Conservation (phyloP, 2,329 filamentous ascomycete species). For the Didymella lethalis region DNA sequence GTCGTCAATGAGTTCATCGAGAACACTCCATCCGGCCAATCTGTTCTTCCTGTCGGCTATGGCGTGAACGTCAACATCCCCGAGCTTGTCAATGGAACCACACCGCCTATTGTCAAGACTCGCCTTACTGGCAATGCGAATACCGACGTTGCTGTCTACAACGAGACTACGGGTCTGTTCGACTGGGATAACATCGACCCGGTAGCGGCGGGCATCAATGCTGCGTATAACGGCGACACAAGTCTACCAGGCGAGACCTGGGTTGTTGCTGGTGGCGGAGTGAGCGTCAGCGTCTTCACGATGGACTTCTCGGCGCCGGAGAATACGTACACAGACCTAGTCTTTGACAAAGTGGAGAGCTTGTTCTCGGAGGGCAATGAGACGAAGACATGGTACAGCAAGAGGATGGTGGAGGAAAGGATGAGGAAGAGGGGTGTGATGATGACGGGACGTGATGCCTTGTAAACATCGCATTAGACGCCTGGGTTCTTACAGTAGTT, state of each 20-base stretch:
- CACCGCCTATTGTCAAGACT: conserved; percentile 57
- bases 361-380: conserved; percentile 21
- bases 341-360: conserved; percentile 28
- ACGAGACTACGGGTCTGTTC: conserved; percentile 57
- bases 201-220: conserved; percentile 60
- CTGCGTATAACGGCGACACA: conserved; percentile 62
- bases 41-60: conserved; percentile 59
- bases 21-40: conserved; percentile 42
- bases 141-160: conserved; percentile 57
- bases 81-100: conserved; percentile 51
- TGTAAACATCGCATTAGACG: conserved; percentile 1
- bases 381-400: conserved; percentile 24
- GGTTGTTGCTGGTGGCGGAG: conserved; percentile 55
- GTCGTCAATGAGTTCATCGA: conserved; percentile 57
- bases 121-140: conserved; percentile 60
- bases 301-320: conserved; percentile 61
- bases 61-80: conserved; percentile 63
- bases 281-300: conserved; percentile 58
- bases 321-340: conserved; percentile 34
- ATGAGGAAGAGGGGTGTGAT: conserved; percentile 29
- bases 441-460: conserved; percentile 19
- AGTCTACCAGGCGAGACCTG: conserved; percentile 60
- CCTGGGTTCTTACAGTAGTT: not conserved
- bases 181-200: conserved; percentile 57
- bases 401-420: conserved; percentile 29